Percentiles rank a stretch among this genome's conserved stretches.
phyloP scores from a whole-genome alignment of 2,329 filamentous ascomycete genomes.

The Albifimbria verrucaria region DNA sequence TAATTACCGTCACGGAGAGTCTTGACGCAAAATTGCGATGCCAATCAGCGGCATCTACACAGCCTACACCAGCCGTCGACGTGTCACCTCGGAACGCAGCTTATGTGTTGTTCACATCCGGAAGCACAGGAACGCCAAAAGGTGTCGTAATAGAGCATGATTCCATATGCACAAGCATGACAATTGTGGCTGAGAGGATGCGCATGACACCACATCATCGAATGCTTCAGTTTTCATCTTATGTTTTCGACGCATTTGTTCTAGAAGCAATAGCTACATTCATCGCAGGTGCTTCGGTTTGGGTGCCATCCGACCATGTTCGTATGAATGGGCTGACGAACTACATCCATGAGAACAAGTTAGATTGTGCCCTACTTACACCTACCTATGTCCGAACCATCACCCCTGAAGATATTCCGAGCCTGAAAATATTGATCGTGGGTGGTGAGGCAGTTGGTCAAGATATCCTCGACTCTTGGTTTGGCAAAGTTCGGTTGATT shows the following conservation, averaged over 20 bases:
- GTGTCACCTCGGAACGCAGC: not conserved
- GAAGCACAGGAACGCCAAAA: constrained; percentile 14
- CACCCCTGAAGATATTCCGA: constrained; percentile 9
- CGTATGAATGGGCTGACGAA: constrained; percentile 3
- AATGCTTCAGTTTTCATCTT: constrained; percentile 11
- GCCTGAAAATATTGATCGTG: constrained; percentile 11
- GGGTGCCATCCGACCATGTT: constrained; percentile 18
- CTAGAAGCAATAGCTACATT: constrained; percentile 11
- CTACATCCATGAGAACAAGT: constrained; percentile 5
- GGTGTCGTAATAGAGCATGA: constrained; percentile 13
- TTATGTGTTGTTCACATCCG: constrained; percentile 15
- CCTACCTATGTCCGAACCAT: constrained; percentile 15
- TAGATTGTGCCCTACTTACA: constrained; percentile 17
- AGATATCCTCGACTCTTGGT: constrained; percentile 14
- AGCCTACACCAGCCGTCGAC: too few species aligned
- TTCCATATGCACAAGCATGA: not conserved
- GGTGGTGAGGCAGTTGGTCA: constrained; percentile 15
- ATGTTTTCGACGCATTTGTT: constrained; percentile 9
- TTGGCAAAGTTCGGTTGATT: constrained; percentile 4
- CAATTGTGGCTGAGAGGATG: not conserved
- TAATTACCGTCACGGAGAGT: not conserved
- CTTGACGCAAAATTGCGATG: too few species aligned
- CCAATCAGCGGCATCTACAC: too few species aligned
- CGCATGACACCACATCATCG: not conserved
- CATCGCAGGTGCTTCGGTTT: constrained; percentile 15